These are phyloP conservation scores for Nyssa sinensis DNA, from an alignment of 148 eudicot genomes.

Conservation along the genomic window DNA sequence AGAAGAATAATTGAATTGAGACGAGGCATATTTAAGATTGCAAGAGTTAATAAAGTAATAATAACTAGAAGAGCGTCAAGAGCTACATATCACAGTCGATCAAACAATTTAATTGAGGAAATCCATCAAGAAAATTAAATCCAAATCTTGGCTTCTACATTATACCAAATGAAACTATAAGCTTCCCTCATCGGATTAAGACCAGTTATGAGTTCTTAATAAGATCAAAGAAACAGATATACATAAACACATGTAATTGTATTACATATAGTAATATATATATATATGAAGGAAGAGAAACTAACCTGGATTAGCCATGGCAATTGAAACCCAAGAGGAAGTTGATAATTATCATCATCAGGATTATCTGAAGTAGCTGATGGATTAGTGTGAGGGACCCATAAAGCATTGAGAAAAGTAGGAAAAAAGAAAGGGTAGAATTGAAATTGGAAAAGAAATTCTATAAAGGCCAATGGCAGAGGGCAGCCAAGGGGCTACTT, in stretches of 20 bases:
- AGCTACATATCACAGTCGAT: neutral
- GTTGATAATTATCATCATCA: constrained; percentile 33
- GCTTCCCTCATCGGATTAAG: neutral
- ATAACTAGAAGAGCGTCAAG: neutral
- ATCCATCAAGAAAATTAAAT: neutral
- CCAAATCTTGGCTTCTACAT: neutral
- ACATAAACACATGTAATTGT: neutral
- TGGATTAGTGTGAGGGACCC: constrained; percentile 54
- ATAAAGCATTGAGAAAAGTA: constrained; percentile 32
- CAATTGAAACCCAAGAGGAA: constrained; percentile 33
- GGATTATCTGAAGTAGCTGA: constrained; percentile 34
- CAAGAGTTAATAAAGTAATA: neutral
- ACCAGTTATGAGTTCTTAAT: neutral
- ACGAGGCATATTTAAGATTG: neutral
- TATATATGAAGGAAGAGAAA: constrained; percentile 12
- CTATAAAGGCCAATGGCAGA: constrained; percentile 19
- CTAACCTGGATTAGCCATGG: constrained; percentile 49
- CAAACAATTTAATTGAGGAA: constrained; percentile 1
- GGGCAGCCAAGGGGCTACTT: constrained; percentile 28
- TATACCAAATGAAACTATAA: constrained; percentile 1
- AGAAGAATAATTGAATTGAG: neutral
- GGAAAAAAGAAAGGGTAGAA: neutral
- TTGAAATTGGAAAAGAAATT: constrained; percentile 21
- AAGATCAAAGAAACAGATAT: neutral
- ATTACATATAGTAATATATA: neutral